Base-by-base conservation (phyloP, 306 rosid genomes). In the Vigna angularis region DNA sequence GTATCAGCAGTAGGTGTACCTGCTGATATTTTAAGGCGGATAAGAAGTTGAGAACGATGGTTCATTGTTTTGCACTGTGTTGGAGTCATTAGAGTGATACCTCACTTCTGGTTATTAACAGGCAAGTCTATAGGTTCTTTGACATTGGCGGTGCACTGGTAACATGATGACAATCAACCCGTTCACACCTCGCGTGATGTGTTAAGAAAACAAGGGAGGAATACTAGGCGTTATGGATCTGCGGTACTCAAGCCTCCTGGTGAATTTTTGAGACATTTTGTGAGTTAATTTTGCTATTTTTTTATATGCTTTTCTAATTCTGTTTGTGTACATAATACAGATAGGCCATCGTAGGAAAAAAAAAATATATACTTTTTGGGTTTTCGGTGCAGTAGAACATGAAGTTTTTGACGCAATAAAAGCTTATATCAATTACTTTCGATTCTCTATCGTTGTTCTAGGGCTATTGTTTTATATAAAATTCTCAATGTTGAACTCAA, bases 101-200 rank as follows among this genome's bases (percentile, higher is more conserved):
- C 77, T 22, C 66, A 77, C 72, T 73, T 85, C 51, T 85, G 73
- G 70, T 81, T 71, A 66, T 77, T 81, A 55, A 69, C 81, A 53
- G 81, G 77, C 67, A 67, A 36, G 70, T 53, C 48, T 50, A 38
- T 59, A 73, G 77, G 58, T 7, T 81, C 80, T 17, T 5, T 59
- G 26, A 12, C 64, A 72, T 38, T 38, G 71, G 48, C 18, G 48
- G 58, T 56, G 53, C 13, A 51, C 68, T 4, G 28, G 65, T 56
- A 42, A 36, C 34, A 48, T 32, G 74, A 32, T 73, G 69, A 32
- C 67, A 63, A 74, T 56, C 78, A 74, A 36, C 40, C 30, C 30
- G 44, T 17, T 51, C 63, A 70, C 70, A 64, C 56, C 17, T 66
- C 63, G 62, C 63, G 14, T 69, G 72, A 26, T 78, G 51, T 72